phyloP scores from a whole-genome alignment of 1,139 yeast genomes.

The Debaryomyces fabryi region DNA sequence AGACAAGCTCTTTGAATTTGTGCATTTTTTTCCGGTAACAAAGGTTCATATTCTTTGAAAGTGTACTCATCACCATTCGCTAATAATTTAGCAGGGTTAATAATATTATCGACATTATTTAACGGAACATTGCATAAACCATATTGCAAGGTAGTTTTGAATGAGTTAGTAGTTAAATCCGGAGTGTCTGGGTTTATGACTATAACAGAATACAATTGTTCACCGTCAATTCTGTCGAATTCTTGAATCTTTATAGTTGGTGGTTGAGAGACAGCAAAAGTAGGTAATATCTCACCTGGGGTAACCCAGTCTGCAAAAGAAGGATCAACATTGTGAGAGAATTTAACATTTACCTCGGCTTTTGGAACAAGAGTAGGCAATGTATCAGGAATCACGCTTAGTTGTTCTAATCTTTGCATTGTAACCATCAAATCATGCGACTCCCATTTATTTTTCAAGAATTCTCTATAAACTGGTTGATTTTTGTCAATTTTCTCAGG shows the following conservation, averaged over 20 bases:
- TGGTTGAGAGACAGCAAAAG: slow-evolving; percentile 69
- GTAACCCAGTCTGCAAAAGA: slow-evolving; percentile 60
- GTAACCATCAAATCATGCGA: slow-evolving; percentile 64
- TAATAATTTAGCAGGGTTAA: slow-evolving; percentile 53
- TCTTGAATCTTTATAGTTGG: slow-evolving; percentile 79
- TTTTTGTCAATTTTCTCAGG: slow-evolving; percentile 59
- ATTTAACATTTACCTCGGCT: slow-evolving; percentile 74
- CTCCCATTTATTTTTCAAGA: slow-evolving; percentile 74
- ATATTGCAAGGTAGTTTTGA: slow-evolving; percentile 73
- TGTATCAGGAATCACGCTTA: slow-evolving; percentile 90
- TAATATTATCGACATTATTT: slow-evolving; percentile 57
- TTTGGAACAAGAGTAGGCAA: slow-evolving; percentile 85
- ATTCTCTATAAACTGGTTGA: slow-evolving; percentile 77
- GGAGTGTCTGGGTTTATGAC: slow-evolving; percentile 94
- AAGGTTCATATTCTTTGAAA: slow-evolving; percentile 72
- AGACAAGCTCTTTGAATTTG: slow-evolving; percentile 81
- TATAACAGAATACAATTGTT: slow-evolving; percentile 67
- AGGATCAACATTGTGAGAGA: slow-evolving; percentile 66
- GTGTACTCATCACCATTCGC: slow-evolving; percentile 42
- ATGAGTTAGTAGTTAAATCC: slow-evolving; percentile 68
- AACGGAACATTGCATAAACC: slow-evolving; percentile 74
- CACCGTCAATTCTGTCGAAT: slow-evolving; percentile 50
- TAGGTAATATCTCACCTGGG: slow-evolving; percentile 78
- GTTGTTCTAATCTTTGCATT: slow-evolving; percentile 88
- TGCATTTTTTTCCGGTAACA: slow-evolving; percentile 87